phyloP scores from a whole-genome alignment of 768 basidiomycete species.

The Agrocybe praecox region DNA sequence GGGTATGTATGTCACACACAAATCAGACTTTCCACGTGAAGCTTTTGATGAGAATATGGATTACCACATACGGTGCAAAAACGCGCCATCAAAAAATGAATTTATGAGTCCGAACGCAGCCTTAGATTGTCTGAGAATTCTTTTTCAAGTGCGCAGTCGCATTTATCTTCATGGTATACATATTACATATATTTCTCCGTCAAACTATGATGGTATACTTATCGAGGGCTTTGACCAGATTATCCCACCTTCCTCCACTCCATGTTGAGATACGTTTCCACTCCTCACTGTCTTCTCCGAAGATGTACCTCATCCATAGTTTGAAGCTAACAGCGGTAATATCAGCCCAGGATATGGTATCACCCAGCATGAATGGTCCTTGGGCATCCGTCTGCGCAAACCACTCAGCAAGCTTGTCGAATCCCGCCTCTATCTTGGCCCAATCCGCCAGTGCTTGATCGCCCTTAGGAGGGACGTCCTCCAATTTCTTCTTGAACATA shows the following conservation, averaged over 20 bases:
- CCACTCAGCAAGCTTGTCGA: slow-evolving; percentile 19
- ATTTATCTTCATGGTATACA: not conserved
- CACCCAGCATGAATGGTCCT: slow-evolving; percentile 31
- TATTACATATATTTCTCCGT: not conserved
- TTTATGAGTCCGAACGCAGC: too few species aligned
- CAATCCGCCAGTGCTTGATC: not conserved
- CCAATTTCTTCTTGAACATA: not conserved
- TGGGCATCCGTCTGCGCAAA: slow-evolving; percentile 17
- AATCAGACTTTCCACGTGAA: too few species aligned
- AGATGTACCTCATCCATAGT: not conserved
- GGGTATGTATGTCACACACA: too few species aligned
- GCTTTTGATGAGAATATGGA: too few species aligned
- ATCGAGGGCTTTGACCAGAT: slow-evolving; percentile 22
- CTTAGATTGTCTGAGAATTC: too few species aligned
- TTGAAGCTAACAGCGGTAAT: slow-evolving; percentile 17
- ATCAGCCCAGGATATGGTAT: slow-evolving; percentile 33
- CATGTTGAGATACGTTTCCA: slow-evolving; percentile 34
- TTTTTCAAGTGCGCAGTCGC: too few species aligned
- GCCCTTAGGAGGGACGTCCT: not conserved
- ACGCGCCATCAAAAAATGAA: too few species aligned
- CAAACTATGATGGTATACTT: slow-evolving; percentile 16
- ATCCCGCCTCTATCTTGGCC: slow-evolving; percentile 12
- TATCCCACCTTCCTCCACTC: slow-evolving; percentile 35
- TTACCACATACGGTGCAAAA: too few species aligned
- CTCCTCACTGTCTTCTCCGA: not conserved